These are phyloP conservation scores for Alloteropsis semialata DNA, from an alignment of 176 grass and related monocot genomes.

Conservation along the genomic window DNA sequence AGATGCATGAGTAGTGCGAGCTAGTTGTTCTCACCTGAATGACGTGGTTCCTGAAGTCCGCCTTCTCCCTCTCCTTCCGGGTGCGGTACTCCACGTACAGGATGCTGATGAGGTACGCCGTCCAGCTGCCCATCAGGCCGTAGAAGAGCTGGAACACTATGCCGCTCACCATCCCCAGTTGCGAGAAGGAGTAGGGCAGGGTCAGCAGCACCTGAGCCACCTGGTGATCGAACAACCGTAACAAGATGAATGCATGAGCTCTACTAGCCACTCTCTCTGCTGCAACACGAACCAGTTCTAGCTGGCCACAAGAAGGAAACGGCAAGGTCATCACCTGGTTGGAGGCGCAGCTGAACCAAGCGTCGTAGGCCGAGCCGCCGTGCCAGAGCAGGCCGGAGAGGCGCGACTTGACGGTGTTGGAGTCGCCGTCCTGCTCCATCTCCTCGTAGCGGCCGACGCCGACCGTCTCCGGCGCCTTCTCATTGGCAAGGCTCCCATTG, in stretches of 20 bases:
- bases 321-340: conserved; percentile 59
- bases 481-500: conserved; percentile 50
- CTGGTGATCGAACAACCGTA: conserved; percentile 47
- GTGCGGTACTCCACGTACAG: conserved; percentile 94
- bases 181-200: conserved; percentile 96
- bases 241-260: neutral
- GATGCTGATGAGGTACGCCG: conserved; percentile 97
- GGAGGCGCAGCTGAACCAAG: conserved; percentile 99
- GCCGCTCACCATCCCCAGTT: conserved; percentile 94
- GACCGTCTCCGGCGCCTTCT: conserved; percentile 75
- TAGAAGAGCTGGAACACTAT: conserved; percentile 96
- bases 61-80: conserved; percentile 96
- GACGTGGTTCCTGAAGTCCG: conserved; percentile 94
- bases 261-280: neutral
- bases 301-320: neutral
- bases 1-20: neutral
- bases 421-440: conserved; percentile 70
- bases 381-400: conserved; percentile 95
- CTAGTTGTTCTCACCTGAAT: conserved; percentile 61
- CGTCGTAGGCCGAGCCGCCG: conserved; percentile 94
- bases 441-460: conserved; percentile 83
- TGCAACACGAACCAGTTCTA: neutral
- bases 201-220: conserved; percentile 98
- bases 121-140: conserved; percentile 94
- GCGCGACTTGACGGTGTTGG: conserved; percentile 53